Conservation (phyloP, 352 stramenopile genomes). For the Globisporangium recalcitrans region DNA sequence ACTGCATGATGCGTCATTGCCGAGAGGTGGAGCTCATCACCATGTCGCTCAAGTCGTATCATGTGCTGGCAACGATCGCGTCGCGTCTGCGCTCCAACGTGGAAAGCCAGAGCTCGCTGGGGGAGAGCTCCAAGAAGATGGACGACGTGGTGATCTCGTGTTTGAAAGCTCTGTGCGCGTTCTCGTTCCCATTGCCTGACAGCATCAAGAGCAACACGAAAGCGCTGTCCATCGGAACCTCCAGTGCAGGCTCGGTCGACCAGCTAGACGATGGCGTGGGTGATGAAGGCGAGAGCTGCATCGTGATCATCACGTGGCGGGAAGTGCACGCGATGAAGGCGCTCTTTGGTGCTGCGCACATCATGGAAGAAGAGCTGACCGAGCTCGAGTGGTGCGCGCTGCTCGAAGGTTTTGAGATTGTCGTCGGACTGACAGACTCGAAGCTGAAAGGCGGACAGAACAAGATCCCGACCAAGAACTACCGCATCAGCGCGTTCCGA, state of each 20-base stretch:
- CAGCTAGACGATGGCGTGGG: constrained; percentile 32
- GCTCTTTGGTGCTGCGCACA: constrained; percentile 74
- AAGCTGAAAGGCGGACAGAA: constrained; percentile 74
- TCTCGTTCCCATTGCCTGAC: constrained; percentile 74
- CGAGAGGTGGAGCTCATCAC: constrained; percentile 79
- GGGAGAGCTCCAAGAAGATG: constrained; percentile 51
- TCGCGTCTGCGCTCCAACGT: constrained; percentile 62
- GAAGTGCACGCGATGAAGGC: constrained; percentile 88
- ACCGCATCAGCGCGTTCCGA: constrained; percentile 65
- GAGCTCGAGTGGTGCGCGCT: constrained; percentile 72
- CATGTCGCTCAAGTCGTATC: constrained; percentile 81
- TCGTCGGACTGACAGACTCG: constrained; percentile 61
- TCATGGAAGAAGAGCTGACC: constrained; percentile 81
- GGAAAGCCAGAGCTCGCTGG: constrained; percentile 25
- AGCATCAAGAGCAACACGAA: constrained; percentile 48
- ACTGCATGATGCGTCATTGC: constrained; percentile 73
- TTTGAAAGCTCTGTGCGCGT: constrained; percentile 65
- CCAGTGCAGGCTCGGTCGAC: constrained; percentile 19
- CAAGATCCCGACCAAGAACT: constrained; percentile 69
- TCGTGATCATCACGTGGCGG: constrained; percentile 69
- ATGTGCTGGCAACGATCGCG: constrained; percentile 71
- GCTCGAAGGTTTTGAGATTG: constrained; percentile 77
- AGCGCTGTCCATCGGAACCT: constrained; percentile 17
- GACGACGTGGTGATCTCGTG: constrained; percentile 71
- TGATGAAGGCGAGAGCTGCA: constrained; percentile 60